Evolutionary conservation across 2,329 filamentous ascomycete species (phyloP).

Genomic region (Talaromyces piceae): DNA sequence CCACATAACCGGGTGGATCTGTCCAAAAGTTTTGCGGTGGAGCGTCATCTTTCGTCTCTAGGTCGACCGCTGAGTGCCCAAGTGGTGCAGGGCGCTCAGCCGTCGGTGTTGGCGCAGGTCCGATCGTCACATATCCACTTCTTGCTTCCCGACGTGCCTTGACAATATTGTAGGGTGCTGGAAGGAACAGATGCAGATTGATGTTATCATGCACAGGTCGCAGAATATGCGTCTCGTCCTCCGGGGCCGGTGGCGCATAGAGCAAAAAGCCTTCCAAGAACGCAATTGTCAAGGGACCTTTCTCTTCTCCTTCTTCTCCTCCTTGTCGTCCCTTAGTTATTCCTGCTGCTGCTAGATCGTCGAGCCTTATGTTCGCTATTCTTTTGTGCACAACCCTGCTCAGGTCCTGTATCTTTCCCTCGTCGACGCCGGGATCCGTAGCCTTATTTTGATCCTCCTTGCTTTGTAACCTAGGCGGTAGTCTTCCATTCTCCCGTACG

Average conservation of each 20-base stretch:
- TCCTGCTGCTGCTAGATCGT: no score
- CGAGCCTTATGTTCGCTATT: slow-evolving; percentile 16
- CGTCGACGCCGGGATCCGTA: slow-evolving; percentile 34
- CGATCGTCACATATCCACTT: slow-evolving; percentile 42
- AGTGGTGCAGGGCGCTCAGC: not conserved
- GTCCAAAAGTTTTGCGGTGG: slow-evolving; percentile 76
- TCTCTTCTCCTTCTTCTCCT: not conserved
- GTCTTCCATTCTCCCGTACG: slow-evolving; percentile 57
- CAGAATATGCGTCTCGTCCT: slow-evolving; percentile 20
- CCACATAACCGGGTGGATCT: slow-evolving; percentile 89
- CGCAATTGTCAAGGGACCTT: slow-evolving; percentile 46
- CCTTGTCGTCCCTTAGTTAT: not conserved
- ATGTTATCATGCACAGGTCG: slow-evolving; percentile 37
- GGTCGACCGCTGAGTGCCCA: slow-evolving; percentile 16
- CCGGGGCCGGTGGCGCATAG: slow-evolving; percentile 47
- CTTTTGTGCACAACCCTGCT: slow-evolving; percentile 16
- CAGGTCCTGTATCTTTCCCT: slow-evolving; percentile 20
- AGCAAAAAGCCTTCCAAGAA: slow-evolving; percentile 86
- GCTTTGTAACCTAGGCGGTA: slow-evolving; percentile 44
- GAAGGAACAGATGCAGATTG: slow-evolving; percentile 71
- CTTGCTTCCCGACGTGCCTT: slow-evolving; percentile 35
- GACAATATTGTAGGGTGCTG: slow-evolving; percentile 52
- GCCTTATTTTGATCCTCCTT: slow-evolving; percentile 54
- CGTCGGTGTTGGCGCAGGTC: slow-evolving; percentile 25
- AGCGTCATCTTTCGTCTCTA: slow-evolving; percentile 25